Evolutionary conservation across 257 asterid species (phyloP).

Genomic region (Lycium barbarum): DNA sequence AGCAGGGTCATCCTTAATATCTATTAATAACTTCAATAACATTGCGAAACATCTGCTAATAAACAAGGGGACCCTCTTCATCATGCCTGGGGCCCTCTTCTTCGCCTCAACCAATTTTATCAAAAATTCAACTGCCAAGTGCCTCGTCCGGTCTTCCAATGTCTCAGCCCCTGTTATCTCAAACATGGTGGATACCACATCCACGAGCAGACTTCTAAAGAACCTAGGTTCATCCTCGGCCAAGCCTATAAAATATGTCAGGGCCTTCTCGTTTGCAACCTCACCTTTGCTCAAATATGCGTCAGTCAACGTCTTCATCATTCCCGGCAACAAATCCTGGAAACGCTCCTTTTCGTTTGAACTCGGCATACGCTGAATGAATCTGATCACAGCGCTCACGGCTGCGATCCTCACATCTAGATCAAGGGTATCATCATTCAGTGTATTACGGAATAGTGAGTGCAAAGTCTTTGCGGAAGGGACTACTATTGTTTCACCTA

Average conservation of each 20-base stretch:
- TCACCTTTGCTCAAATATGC: constrained; percentile 60
- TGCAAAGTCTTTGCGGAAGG: constrained; percentile 39
- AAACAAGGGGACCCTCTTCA: background rate
- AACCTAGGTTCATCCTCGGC: constrained; percentile 43
- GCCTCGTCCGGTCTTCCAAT: background rate
- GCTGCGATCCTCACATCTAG: constrained; percentile 79
- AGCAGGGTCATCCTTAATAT: background rate
- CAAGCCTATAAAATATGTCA: constrained; percentile 78
- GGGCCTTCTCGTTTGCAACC: background rate
- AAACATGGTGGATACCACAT: background rate
- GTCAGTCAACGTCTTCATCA: constrained; percentile 94
- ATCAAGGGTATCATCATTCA: constrained; percentile 52
- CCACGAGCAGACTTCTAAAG: too few relatives aligned
- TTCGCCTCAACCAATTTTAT: background rate
- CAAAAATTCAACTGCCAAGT: constrained; percentile 3
- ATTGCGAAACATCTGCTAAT: background rate
- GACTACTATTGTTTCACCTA: constrained; percentile 62
- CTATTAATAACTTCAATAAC: background rate
- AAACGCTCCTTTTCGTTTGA: constrained; percentile 80
- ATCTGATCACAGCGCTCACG: constrained; percentile 76
- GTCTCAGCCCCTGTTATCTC: background rate
- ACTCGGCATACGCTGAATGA: constrained; percentile 71
- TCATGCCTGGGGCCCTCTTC: background rate
- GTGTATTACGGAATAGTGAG: constrained; percentile 60
- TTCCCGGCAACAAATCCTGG: constrained; percentile 82